A percentile compares a stretch with the other conserved stretches of the same genome.
These are phyloP conservation scores for Venturia pyrina DNA, from an alignment of 2,329 filamentous ascomycete species.

Conservation along the genomic window DNA sequence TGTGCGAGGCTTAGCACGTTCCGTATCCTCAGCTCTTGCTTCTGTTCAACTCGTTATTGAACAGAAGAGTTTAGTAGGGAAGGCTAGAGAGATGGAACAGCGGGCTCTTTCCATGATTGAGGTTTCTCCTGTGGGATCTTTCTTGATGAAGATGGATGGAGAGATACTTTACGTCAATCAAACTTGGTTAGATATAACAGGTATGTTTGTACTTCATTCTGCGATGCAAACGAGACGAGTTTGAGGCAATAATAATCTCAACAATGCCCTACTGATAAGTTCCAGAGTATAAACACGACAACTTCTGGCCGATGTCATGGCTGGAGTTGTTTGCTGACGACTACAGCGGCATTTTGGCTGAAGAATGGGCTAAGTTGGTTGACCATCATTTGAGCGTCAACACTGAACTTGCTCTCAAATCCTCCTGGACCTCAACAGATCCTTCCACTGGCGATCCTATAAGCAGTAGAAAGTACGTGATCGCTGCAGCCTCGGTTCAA, in stretches of 20 bases:
- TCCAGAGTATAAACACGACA: background rate
- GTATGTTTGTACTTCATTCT: background rate
- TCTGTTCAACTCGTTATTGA: constrained; percentile 61
- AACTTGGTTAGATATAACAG: constrained; percentile 4
- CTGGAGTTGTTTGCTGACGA: background rate
- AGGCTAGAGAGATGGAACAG: constrained; percentile 55
- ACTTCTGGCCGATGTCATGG: constrained; percentile 7
- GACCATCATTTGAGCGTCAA: background rate
- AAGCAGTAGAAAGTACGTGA: background rate
- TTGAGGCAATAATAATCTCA: background rate
- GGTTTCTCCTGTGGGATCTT: constrained; percentile 49
- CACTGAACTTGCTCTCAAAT: constrained; percentile 4
- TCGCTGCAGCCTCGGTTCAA: constrained; percentile 8
- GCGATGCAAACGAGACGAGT: background rate
- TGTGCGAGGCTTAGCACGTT: constrained; percentile 36
- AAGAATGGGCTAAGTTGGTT: background rate
- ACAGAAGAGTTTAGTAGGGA: constrained; percentile 53
- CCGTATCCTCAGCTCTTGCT: constrained; percentile 48
- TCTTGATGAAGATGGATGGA: constrained; percentile 32
- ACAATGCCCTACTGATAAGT: background rate
- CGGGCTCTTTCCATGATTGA: constrained; percentile 8
- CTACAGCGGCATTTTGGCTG: background rate
- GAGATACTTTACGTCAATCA: background rate
- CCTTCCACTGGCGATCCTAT: constrained; percentile 7
- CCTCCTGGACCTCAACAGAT: constrained; percentile 4